These are phyloP conservation scores for Aureobasidium subglaciale DNA, from an alignment of 2,329 filamentous ascomycete genomes.

Conservation along the genomic window DNA sequence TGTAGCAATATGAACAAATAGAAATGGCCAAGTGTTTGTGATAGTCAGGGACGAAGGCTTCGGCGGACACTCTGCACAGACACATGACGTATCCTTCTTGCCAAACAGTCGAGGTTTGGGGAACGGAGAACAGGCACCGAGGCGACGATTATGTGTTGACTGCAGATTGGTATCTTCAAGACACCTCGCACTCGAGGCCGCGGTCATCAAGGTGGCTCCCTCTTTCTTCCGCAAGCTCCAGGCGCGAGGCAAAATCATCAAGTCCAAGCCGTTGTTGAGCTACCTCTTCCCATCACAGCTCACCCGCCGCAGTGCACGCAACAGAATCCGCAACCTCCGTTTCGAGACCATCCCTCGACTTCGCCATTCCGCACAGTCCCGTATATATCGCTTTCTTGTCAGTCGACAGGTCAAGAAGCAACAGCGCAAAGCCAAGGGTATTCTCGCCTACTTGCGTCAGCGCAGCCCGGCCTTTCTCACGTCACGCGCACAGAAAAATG, in stretches of 20 bases:
- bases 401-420: constrained; percentile 45
- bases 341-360: constrained; percentile 67
- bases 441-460: constrained; percentile 26
- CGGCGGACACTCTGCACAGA: neutral
- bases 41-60: neutral
- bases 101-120: neutral
- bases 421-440: constrained; percentile 26
- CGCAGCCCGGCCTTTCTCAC: constrained; percentile 25
- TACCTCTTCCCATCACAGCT: constrained; percentile 57
- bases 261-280: constrained; percentile 42
- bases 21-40: neutral
- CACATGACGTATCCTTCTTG: constrained; percentile 1
- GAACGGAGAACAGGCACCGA: neutral
- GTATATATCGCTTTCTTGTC: constrained; percentile 68
- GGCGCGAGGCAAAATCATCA: constrained; percentile 3
- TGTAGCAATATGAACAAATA: neutral
- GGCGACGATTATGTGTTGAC: neutral
- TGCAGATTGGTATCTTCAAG: neutral
- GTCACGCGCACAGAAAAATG: constrained; percentile 27
- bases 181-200: neutral
- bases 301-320: constrained; percentile 55
- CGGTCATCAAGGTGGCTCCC: constrained; percentile 11
- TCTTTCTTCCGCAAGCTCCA: neutral
- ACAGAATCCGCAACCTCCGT: constrained; percentile 61
- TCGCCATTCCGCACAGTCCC: constrained; percentile 64